These are phyloP conservation scores for Vaccinium myrtillus DNA, from an alignment of 148 eudicot species.

Conservation along the genomic window DNA sequence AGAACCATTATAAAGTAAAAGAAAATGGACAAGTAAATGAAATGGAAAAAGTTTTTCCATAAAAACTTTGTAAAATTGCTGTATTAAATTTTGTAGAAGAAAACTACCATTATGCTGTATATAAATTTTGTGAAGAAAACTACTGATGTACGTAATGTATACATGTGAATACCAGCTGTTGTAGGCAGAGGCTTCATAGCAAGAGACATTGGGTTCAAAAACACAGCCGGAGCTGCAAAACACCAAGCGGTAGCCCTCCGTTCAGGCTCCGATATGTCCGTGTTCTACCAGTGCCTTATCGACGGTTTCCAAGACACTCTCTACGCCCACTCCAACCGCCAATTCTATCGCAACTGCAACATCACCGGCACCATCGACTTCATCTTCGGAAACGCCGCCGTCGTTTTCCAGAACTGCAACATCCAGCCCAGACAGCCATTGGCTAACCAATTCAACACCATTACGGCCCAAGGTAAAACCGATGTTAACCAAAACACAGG, in stretches of 20 bases:
- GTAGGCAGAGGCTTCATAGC: conserved; percentile 61
- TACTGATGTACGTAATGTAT: neutral
- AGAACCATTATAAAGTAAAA: no score
- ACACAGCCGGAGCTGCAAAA: conserved; percentile 69
- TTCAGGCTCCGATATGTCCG: conserved; percentile 53
- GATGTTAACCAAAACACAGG: conserved; percentile 67
- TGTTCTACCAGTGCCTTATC: conserved; percentile 50
- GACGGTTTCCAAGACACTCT: conserved; percentile 70
- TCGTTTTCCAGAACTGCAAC: conserved; percentile 63
- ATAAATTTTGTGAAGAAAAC: neutral
- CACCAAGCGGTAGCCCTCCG: conserved; percentile 79
- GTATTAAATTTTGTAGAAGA: no score
- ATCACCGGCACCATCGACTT: conserved; percentile 71
- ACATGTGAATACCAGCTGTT: conserved; percentile 31
- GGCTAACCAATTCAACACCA: conserved; percentile 55
- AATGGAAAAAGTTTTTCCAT: no score
- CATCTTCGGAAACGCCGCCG: conserved; percentile 74
- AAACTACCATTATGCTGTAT: neutral
- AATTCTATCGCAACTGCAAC: conserved; percentile 73
- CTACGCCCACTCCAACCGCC: conserved; percentile 67
- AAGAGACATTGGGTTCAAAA: conserved; percentile 51
- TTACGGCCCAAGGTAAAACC: conserved; percentile 77
- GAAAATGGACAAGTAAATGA: no score
- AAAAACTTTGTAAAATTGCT: no score
- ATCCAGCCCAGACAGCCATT: conserved; percentile 62